Evolutionary conservation across 2,329 filamentous ascomycete species (phyloP), one percentile per base, ranked within the genome.

Genomic region (Ilyonectria mors-panacis): DNA sequence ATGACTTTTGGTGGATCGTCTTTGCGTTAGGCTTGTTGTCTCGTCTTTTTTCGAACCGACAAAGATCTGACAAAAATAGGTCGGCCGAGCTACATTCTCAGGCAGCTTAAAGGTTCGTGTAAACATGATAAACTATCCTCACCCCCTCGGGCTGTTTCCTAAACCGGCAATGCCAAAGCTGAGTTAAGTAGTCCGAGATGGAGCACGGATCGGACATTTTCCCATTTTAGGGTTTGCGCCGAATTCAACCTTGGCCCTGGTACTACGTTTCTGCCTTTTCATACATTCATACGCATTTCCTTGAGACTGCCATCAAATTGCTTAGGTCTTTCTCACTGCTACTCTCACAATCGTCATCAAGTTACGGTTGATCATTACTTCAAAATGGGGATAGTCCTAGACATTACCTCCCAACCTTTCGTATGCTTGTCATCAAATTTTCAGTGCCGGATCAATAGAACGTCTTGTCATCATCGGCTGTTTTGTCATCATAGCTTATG

Each of bases 401-500:
- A 42, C 15, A 42, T 42, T 17, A 42, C 9, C 37, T 42, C 37
- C 37, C 37, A 12, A 12, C 37, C 37, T 42, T 42, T 17, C 37
- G 37, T 42, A 42, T 42, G 37, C 37, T 12, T 42, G 37, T 42
- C 37, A 42, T 42, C 37, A 42, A 42, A 42, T 42, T 12, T 12
- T 42, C 37, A 42, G 15, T 10, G 37, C 15, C 37, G 37, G 15
- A 42, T 42, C 15, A 17, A 42, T 42, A 15, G 19, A 26, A n/a
- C 26, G 35, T 26, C 15, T 37, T n/a, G 50, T 21, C 50, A 53
- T 35, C 28, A 53, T 28, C 17, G 26, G 26, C 15, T 33, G 50
- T 53, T n/a, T 53, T n/a, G 26, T 53, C 15, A 15, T 53, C 28
- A 19, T 53, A 13, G 50, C 8, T 35, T 35, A 53, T 53, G 50